A percentile compares a stretch with the other conserved stretches of the same genome.
phyloP scores from a whole-genome alignment of 2,329 filamentous ascomycete species.

The Leptographium lundbergii region DNA sequence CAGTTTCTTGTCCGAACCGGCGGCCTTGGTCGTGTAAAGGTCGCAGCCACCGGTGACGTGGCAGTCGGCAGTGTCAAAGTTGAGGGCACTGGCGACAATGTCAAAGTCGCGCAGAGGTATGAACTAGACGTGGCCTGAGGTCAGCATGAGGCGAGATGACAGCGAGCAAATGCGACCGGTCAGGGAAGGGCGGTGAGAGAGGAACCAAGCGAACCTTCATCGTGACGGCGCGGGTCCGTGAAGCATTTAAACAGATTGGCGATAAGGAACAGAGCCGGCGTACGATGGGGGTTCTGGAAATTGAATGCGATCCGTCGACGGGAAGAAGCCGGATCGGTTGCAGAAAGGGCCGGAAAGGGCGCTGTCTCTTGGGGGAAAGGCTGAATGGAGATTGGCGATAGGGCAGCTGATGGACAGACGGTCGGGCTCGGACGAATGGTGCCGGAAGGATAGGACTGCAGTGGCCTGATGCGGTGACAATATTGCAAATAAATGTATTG shows the following conservation, averaged over 20 bases:
- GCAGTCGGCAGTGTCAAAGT: conserved; percentile 89
- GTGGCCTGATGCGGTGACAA: background rate
- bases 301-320: background rate
- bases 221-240: background rate
- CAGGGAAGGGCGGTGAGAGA: background rate
- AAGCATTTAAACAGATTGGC: background rate
- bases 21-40: conserved; percentile 93
- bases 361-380: background rate
- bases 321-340: background rate
- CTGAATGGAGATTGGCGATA: background rate
- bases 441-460: background rate
- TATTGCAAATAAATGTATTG: background rate
- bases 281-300: background rate
- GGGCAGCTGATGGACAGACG: no score
- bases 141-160: background rate
- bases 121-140: conserved; percentile 46
- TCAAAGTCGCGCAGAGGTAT: conserved; percentile 85
- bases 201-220: background rate
- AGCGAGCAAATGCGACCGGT: background rate
- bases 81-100: conserved; percentile 80
- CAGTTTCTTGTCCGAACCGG: conserved; percentile 89
- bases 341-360: background rate
- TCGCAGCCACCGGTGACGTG: conserved; percentile 90
- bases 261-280: background rate
- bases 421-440: no score